Evolutionary conservation across 2,329 filamentous ascomycete genomes (phyloP), one percentile per base, ranked within the genome.

Genomic region (Meredithiella fracta): DNA sequence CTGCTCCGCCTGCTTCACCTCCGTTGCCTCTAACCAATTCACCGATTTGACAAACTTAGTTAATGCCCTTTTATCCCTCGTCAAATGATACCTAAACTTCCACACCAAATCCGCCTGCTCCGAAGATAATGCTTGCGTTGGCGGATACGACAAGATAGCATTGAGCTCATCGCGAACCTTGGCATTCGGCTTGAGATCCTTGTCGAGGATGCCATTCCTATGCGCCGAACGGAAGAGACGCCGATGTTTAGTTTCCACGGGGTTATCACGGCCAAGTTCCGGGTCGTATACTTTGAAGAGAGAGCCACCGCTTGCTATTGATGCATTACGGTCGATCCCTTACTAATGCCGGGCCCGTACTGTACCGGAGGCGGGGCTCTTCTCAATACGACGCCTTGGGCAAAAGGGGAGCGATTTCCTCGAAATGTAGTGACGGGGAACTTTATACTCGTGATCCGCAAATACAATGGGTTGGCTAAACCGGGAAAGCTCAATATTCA

Each of bases 1-100:
- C 59, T 94, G 87, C 23, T 92, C 86, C 4, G 91, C 90, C 70
- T 96, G 89, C 58, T 86, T 83, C 3, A 86, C 82, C 72, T 98
- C 91, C 59, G 81, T 80, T 50, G 79, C 77, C 66, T 95, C 91
- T 52, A 79, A 80, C 91, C 92, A 98, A 62, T 94, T 90, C 40
- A 96, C 91, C 0, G 91, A 96, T 67, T 97, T 98, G 66, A 97
- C 88, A 62, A 98, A 94, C 64, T 98, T 98, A 34, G 91, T 98
- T 58, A 97, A 73, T 1, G 91, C 86, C 63, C 85, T 76, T 68
- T 98, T 98, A 66, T 98, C 90, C 57, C 89, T 78, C 1, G 90
- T 92, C 22, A 98, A 70, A 67, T 96, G 91, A 67, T 97, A 94
- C 58, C 92, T 79, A 70, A 97, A 98, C 63, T 94, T 92, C 94